A percentile compares a stretch with the other conserved stretches of the same genome.
Conservation (phyloP, 108 stramenopile genomes). For the Stephanodiscus triporus region DNA sequence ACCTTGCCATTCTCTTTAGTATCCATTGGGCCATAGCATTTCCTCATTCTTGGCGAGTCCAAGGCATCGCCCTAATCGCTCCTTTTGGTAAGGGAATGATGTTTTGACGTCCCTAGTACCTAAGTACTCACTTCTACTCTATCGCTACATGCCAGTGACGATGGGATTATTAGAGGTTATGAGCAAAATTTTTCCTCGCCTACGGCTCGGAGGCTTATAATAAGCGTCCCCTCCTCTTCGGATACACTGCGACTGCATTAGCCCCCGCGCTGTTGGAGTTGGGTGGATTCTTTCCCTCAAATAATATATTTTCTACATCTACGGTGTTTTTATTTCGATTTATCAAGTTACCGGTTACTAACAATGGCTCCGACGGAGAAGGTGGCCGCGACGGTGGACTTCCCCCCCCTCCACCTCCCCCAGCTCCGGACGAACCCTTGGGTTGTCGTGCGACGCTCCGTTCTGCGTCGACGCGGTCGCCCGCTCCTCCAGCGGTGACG, state of each 20-base stretch:
- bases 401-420: neutral
- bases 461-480: too few species aligned
- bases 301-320: neutral
- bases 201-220: neutral
- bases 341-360: neutral
- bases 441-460: neutral
- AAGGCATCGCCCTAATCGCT: slow-evolving; percentile 26
- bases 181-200: too few species aligned
- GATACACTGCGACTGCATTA: too few species aligned
- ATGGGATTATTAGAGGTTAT: too few species aligned
- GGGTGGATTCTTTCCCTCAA: neutral
- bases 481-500: neutral
- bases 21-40: slow-evolving; percentile 54
- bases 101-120: slow-evolving; percentile 6
- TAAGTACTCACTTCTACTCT: too few species aligned
- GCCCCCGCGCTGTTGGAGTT: too few species aligned
- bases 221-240: neutral
- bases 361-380: neutral
- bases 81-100: slow-evolving; percentile 11
- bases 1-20: slow-evolving; percentile 28
- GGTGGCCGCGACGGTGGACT: neutral
- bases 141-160: too few species aligned
- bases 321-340: neutral
- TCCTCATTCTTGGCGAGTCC: slow-evolving; percentile 39
- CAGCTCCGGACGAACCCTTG: neutral